A percentile compares a stretch with the other conserved stretches of the same genome.
These are phyloP conservation scores for Trifolium subterraneum DNA, from an alignment of 306 rosid species.

Conservation along the genomic window DNA sequence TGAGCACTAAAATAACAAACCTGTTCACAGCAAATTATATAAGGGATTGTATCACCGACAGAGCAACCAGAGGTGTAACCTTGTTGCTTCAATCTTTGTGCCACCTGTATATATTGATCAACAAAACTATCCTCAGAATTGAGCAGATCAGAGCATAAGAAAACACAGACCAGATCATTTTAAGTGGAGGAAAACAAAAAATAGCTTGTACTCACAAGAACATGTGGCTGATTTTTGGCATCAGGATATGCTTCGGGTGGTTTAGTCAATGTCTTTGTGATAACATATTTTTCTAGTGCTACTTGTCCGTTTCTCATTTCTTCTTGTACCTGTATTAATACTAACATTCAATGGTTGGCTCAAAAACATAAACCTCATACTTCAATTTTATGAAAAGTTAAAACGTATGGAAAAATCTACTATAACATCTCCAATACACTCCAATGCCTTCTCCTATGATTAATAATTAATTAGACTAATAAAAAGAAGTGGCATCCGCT, in stretches of 20 bases:
- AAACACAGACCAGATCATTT: conserved; percentile 17
- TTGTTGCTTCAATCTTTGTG: conserved; percentile 87
- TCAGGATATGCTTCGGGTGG: conserved; percentile 96
- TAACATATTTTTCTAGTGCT: conserved; percentile 82
- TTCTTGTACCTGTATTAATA: conserved; percentile 77
- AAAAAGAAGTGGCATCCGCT: conserved; percentile 1
- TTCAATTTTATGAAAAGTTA: background rate
- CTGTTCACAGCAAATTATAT: conserved; percentile 90
- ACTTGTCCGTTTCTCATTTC: conserved; percentile 90
- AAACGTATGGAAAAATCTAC: conserved; percentile 8
- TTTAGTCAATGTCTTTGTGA: conserved; percentile 91
- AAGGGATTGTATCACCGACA: conserved; percentile 90
- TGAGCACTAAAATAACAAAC: conserved; percentile 53
- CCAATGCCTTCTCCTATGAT: conserved; percentile 23
- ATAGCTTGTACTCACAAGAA: conserved; percentile 66
- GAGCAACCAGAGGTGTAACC: conserved; percentile 88
- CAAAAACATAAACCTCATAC: conserved; percentile 33
- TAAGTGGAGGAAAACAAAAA: conserved; percentile 23
- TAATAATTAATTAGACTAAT: conserved; percentile 27
- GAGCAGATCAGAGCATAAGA: conserved; percentile 33
- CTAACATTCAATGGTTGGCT: conserved; percentile 31
- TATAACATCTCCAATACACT: conserved; percentile 16
- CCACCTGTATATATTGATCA: conserved; percentile 68
- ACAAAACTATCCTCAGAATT: conserved; percentile 39
- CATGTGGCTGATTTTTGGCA: conserved; percentile 98